These are phyloP conservation scores for maize (Zea mays) DNA, from an alignment of 176 grass and related monocot genomes.

Conservation along the genomic window DNA sequence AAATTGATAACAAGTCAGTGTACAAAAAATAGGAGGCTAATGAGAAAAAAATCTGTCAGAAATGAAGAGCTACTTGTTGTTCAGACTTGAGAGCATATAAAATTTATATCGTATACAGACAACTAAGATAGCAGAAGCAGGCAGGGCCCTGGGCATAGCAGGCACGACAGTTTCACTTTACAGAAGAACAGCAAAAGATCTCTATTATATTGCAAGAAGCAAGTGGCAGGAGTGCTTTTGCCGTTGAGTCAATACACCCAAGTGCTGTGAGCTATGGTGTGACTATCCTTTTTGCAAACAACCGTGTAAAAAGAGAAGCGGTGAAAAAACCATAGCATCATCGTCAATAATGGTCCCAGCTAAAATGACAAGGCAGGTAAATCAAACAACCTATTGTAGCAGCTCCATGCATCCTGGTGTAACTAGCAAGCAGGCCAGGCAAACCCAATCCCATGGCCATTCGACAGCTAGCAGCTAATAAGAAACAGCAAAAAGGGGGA, in stretches of 20 bases:
- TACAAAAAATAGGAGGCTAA: too few relatives aligned
- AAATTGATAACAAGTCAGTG: too few relatives aligned
- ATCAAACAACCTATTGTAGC: too few relatives aligned
- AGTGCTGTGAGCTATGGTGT: neutral
- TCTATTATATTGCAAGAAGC: neutral
- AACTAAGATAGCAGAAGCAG: constrained; percentile 24
- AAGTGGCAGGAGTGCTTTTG: neutral
- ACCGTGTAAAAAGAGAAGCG: neutral
- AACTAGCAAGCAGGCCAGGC: too few relatives aligned
- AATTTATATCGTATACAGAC: neutral
- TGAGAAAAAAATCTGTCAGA: too few relatives aligned
- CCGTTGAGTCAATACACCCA: neutral
- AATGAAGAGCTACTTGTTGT: constrained; percentile 1
- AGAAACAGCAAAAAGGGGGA: neutral
- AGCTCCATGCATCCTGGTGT: too few relatives aligned
- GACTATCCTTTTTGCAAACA: neutral
- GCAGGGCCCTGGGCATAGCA: constrained; percentile 1
- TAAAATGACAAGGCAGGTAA: too few relatives aligned
- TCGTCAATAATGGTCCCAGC: too few relatives aligned
- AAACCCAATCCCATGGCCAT: too few relatives aligned
- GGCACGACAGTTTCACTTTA: constrained; percentile 2
- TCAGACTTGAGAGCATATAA: neutral
- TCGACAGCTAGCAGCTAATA: neutral
- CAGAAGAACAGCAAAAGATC: constrained; percentile 15
- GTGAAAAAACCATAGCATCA: neutral